A percentile compares a stretch with the other conserved stretches of the same genome.
phyloP scores from a whole-genome alignment of 139 green algal genomes.

The Chlamydomonas schloesseri region DNA sequence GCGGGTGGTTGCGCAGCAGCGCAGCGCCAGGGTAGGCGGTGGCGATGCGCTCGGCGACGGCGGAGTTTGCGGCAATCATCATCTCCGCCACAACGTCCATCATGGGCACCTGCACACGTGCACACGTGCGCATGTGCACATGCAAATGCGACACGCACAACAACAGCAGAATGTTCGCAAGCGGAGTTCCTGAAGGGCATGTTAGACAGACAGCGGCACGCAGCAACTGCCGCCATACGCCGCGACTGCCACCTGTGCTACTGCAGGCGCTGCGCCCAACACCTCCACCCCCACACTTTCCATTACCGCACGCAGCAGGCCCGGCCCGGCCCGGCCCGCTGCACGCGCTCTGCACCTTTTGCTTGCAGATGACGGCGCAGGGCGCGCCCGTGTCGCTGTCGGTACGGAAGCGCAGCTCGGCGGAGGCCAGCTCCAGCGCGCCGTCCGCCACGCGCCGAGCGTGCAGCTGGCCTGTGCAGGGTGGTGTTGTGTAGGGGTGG shows the following conservation, averaged over 20 bases:
- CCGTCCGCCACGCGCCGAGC: conserved; percentile 44
- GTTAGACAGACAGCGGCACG: too few relatives aligned
- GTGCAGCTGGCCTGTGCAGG: conserved; percentile 33
- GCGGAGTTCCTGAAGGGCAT: too few relatives aligned
- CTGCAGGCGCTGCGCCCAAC: too few relatives aligned
- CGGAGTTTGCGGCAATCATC: conserved; percentile 71
- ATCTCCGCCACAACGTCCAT: conserved; percentile 75
- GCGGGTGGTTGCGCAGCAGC: conserved; percentile 73
- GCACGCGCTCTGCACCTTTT: conserved; percentile 11
- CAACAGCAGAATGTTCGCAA: too few relatives aligned
- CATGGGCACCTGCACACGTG: conserved; percentile 64
- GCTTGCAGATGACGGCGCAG: conserved; percentile 31
- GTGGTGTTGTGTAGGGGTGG: neutral
- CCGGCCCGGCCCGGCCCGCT: too few relatives aligned
- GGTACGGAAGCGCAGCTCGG: conserved; percentile 72
- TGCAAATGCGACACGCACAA: too few relatives aligned
- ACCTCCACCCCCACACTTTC: neutral
- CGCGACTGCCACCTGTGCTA: too few relatives aligned
- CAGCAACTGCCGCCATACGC: too few relatives aligned
- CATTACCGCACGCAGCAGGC: neutral
- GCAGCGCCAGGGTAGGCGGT: conserved; percentile 60
- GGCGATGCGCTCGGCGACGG: conserved; percentile 64
- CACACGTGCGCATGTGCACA: too few relatives aligned
- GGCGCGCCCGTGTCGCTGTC: neutral
- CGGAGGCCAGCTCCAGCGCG: conserved; percentile 65